Evolutionary conservation across 2,329 filamentous ascomycete genomes (phyloP), one percentile per base, ranked within the genome.

Genomic region (Penicillium sp.): DNA sequence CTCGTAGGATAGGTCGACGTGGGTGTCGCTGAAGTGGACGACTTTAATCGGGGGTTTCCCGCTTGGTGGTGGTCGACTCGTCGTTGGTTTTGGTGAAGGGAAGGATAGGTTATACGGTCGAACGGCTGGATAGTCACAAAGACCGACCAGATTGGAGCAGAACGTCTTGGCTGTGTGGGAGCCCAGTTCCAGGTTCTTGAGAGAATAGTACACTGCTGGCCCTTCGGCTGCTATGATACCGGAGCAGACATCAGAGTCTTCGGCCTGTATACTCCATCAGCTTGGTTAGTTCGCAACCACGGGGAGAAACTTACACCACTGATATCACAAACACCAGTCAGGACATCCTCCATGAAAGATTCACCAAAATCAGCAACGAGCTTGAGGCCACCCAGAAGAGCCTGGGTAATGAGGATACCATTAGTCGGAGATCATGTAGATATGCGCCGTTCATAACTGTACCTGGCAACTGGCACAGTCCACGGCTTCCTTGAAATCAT

Each of bases 11-110:
- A 75, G 76, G 55, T 85, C 82, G 47, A 85, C 69, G 51, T 85
- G 82, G 38, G 83, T 81, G 56, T 85, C 82, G 11, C 79, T 82
- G 63, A 81, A 80, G 60, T 85, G 82, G 22, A 83, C 79, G 4
- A 85, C 71, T 57, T 79, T 76, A 56, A 83, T 62, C 5, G 80
- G 77, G 5, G 69, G 58, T 62, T 75, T 65, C 3, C 76, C 74
- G 46, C 77, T 80, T 2, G 78, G 69, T 14, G 76, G 73, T 1
- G 73, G 73, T 13, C 77, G 72, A 13, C 52, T 59, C 14, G 61
- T 60, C 14, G 65, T 50, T 7, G 74, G 70, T 53, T 77, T 76
- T 7, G 71, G 59, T 6, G 61, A 57, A 11, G 79, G 76, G 42
- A 82, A 76, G 2, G 68, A 61, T 13, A 82, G 67, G 13, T 68